These are phyloP conservation scores for Scutellaria barbata DNA, from an alignment of 257 asterid species.

Conservation along the genomic window DNA sequence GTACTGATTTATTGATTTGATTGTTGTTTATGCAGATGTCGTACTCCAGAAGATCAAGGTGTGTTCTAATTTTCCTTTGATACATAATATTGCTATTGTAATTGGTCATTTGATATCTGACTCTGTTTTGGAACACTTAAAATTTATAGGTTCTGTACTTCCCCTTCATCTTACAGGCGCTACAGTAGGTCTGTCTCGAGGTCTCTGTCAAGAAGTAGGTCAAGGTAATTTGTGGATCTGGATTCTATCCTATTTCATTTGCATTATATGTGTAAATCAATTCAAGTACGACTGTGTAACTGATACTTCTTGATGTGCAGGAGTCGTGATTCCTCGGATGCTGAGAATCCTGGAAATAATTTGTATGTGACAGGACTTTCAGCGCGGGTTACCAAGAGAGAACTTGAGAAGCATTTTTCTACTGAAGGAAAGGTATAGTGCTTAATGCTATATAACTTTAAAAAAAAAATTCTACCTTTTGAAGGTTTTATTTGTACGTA, in stretches of 20 bases:
- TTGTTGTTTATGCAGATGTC: slow-evolving; percentile 65
- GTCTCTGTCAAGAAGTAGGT: slow-evolving; percentile 71
- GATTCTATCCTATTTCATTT: not conserved
- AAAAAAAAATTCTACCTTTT: not conserved
- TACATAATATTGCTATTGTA: not conserved
- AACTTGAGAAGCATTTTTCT: slow-evolving; percentile 80
- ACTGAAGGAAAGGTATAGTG: slow-evolving; percentile 71
- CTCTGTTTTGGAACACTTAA: not conserved
- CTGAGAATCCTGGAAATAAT: slow-evolving; percentile 93
- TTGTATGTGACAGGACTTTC: slow-evolving; percentile 93
- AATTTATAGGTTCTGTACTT: slow-evolving; percentile 54
- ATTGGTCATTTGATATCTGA: not conserved
- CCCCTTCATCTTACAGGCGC: slow-evolving; percentile 55
- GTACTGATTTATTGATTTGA: slow-evolving; percentile 9
- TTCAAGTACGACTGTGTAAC: not conserved
- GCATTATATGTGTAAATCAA: not conserved
- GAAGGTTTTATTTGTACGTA: not conserved
- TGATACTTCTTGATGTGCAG: slow-evolving; percentile 38
- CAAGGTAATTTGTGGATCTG: slow-evolving; percentile 54
- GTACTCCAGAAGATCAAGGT: slow-evolving; percentile 77
- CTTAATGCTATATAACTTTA: not conserved
- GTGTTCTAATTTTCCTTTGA: not conserved
- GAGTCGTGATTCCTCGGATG: slow-evolving; percentile 67
- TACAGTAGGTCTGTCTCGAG: slow-evolving; percentile 60
- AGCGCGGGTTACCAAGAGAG: slow-evolving; percentile 64